Percentiles rank a stretch among this genome's conserved stretches.
Conservation (phyloP, 352 stramenopile genomes). For the Pythium pyrilobum region DNA sequence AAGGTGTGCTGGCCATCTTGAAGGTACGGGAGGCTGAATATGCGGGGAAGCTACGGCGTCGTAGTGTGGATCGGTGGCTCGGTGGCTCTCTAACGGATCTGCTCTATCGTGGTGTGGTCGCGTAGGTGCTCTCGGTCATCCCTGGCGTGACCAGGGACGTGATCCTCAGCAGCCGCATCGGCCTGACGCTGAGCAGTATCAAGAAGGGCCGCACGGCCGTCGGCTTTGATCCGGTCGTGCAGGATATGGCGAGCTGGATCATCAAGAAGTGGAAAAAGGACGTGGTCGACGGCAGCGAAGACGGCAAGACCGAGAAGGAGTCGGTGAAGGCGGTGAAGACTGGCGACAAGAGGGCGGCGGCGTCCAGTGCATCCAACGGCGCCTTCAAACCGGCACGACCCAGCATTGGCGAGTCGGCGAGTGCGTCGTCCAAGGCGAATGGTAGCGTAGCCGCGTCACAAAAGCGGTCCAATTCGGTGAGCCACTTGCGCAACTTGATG, state of each 20-base stretch:
- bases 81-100: too few species aligned
- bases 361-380: neutral
- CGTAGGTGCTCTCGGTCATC: conserved; percentile 47
- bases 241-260: conserved; percentile 42
- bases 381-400: neutral
- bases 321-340: neutral
- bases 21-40: too few species aligned
- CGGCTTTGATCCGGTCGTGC: conserved; percentile 18
- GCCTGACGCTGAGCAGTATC: conserved; percentile 39
- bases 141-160: conserved; percentile 42
- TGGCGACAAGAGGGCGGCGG: neutral
- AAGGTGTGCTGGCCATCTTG: conserved; percentile 50
- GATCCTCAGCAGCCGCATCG: conserved; percentile 45
- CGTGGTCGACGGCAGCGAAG: neutral
- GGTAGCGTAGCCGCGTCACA: neutral
- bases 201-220: conserved; percentile 17
- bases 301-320: neutral
- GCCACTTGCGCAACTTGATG: conserved; percentile 54
- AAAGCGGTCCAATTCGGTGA: conserved; percentile 50
- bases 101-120: neutral
- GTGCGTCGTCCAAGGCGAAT: neutral
- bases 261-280: conserved; percentile 51
- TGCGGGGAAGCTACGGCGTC: too few species aligned
- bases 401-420: neutral
- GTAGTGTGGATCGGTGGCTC: too few species aligned